Evolutionary conservation across 371 early-diverging fungal genomes (phyloP), one percentile per base, ranked within the genome.

Genomic region (Parasitella parasitica): DNA sequence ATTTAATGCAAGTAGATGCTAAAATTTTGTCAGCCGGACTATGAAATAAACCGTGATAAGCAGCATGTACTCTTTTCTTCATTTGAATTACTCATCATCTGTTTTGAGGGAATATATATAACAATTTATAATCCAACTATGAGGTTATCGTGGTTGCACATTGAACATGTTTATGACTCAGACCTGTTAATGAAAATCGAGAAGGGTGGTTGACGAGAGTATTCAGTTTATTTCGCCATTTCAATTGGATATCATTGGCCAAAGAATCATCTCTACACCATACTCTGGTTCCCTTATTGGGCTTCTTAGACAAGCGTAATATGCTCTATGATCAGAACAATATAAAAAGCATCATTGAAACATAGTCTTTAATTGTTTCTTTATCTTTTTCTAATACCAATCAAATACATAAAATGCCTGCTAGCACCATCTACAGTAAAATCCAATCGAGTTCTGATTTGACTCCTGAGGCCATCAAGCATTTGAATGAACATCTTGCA

Each of bases 401-500:
- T 4, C 36, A 11, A 37, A 32, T 32, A 5, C 13, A 15, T 22
- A 54, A 46, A 28, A 73, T 73, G 73, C 73, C 73, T 70, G 62
- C 70, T 51, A 60, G 41, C 51, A 64, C 64, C 3, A 16, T 39
- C 32, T 61, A 55, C 39, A 53, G 36, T 48, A 71, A 64, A 35
- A 75, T 81, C 20, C 63, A 69, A 59, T 72, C 73, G 35, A 61
- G 72, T 38, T 37, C 61, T 32, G 77, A 78, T 50, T 80, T 89
- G 69, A 84, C 84, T n/a, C 80, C 84, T 16, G 85, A 82, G 61
- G 83, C 85, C 63, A 75, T 93, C 55, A 76, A 79, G 32, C 75
- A 78, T 70, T 76, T 94, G 67, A 90, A 92, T 64, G 71, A 83
- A 39, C 73, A 77, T 30, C 81, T 90, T 12, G 67, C 76, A 52